Conservation (phyloP, 352 stramenopile genomes). For the Globisporangium camurandrum region DNA sequence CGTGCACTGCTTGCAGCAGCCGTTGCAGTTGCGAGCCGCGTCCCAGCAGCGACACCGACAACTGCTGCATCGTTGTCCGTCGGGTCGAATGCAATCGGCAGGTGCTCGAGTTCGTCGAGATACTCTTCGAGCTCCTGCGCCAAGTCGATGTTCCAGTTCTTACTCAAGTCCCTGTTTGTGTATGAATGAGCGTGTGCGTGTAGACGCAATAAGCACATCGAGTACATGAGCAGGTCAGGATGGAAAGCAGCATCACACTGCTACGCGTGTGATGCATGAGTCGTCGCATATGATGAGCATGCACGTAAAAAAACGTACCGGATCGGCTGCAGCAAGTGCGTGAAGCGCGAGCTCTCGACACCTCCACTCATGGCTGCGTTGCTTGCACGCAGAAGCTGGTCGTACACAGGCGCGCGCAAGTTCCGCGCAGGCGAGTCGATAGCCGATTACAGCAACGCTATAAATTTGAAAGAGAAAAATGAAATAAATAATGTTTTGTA, state of each 20-base stretch:
- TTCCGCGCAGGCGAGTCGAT: no score
- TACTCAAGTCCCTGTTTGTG: constrained; percentile 70
- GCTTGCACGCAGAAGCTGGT: no score
- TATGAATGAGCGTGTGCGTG: neutral
- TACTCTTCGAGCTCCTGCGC: constrained; percentile 87
- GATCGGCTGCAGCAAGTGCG: constrained; percentile 84
- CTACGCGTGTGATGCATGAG: no score
- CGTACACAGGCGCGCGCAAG: neutral
- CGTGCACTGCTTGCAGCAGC: constrained; percentile 15
- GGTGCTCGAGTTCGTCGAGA: constrained; percentile 77
- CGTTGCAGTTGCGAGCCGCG: neutral
- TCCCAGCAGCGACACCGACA: neutral
- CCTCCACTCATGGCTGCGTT: no score
- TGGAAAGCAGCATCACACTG: no score
- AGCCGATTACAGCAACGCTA: no score
- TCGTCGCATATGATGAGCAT: no score
- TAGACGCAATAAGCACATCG: neutral
- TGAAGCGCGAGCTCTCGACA: constrained; percentile 35
- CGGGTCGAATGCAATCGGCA: constrained; percentile 64
- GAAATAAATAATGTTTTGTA: no score
- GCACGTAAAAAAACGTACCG: constrained; percentile 27
- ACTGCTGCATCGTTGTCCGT: constrained; percentile 17
- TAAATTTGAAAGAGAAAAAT: no score
- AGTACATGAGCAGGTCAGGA: no score
- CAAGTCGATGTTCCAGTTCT: constrained; percentile 91